Conservation (phyloP, 495 filamentous ascomycete genomes). For the Apiosordaria backusii region DNA sequence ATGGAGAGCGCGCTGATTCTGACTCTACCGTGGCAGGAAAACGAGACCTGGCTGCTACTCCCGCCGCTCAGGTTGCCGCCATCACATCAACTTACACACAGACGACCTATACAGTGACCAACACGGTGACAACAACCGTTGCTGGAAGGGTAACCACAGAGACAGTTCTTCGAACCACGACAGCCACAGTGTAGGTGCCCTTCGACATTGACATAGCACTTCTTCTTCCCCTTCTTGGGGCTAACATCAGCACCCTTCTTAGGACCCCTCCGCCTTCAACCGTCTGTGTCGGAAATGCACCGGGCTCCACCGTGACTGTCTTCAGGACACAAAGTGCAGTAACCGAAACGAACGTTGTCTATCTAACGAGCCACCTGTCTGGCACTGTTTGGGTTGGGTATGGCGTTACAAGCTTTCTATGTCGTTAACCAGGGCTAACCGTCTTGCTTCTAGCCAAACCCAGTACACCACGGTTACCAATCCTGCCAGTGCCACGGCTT, state of each 20-base stretch:
- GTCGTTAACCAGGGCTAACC: background rate
- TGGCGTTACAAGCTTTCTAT: background rate
- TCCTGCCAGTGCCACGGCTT: constrained; percentile 36
- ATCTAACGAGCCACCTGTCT: constrained; percentile 36
- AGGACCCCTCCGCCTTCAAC: constrained; percentile 42
- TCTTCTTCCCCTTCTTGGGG: background rate
- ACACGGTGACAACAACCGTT: constrained; percentile 33
- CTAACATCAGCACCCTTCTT: background rate
- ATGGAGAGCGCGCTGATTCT: constrained; percentile 1
- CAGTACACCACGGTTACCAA: constrained; percentile 36
- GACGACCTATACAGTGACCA: constrained; percentile 42
- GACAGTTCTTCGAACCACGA: constrained; percentile 37
- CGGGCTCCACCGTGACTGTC: constrained; percentile 35
- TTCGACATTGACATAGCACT: background rate
- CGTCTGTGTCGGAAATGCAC: constrained; percentile 30
- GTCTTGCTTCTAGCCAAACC: constrained; percentile 26
- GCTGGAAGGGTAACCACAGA: constrained; percentile 38
- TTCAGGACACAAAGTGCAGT: constrained; percentile 26
- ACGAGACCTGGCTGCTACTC: constrained; percentile 23
- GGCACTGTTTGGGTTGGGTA: constrained; percentile 43
- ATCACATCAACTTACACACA: constrained; percentile 42
- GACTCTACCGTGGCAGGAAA: constrained; percentile 3
- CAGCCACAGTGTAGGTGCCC: constrained; percentile 39
- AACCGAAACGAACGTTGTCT: constrained; percentile 39
- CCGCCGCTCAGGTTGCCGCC: constrained; percentile 28